Percentiles rank a stretch among this genome's conserved stretches.
Evolutionary conservation across 495 filamentous ascomycete genomes (phyloP).

Genomic region (Aspergillus sparsus): DNA sequence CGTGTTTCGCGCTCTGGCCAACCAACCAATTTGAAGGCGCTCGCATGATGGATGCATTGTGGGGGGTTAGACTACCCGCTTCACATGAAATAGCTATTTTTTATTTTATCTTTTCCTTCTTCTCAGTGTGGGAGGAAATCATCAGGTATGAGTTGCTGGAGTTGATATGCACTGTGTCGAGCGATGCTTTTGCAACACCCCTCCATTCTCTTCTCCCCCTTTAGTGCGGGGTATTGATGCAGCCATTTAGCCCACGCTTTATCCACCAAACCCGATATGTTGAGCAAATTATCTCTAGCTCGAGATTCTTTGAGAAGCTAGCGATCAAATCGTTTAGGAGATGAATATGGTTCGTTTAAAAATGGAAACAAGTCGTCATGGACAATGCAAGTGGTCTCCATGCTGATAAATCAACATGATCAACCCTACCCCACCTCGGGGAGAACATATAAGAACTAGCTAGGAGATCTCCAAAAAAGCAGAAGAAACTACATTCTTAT

Average conservation of each 20-base stretch:
- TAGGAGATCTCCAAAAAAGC: not conserved
- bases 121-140: not conserved
- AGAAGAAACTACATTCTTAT: not conserved
- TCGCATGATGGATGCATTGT: not conserved
- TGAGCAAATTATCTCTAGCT: no score
- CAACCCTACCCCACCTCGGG: not conserved
- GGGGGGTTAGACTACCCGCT: not conserved
- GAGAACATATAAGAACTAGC: not conserved
- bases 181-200: not conserved
- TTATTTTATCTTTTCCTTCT: no score
- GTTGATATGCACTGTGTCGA: not conserved
- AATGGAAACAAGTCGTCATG: no score
- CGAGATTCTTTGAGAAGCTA: no score
- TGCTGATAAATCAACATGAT: not conserved
- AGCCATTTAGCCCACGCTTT: not conserved
- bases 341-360: no score
- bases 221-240: constrained; percentile 14
- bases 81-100: no score
- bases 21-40: not conserved
- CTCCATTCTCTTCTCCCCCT: not conserved
- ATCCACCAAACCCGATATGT: not conserved
- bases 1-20: not conserved
- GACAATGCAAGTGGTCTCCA: not conserved
- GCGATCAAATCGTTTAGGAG: no score
- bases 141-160: not conserved